Evolutionary conservation across 1,284 basidiomycete species (phyloP).

Genomic region (Ustilago hordei): DNA sequence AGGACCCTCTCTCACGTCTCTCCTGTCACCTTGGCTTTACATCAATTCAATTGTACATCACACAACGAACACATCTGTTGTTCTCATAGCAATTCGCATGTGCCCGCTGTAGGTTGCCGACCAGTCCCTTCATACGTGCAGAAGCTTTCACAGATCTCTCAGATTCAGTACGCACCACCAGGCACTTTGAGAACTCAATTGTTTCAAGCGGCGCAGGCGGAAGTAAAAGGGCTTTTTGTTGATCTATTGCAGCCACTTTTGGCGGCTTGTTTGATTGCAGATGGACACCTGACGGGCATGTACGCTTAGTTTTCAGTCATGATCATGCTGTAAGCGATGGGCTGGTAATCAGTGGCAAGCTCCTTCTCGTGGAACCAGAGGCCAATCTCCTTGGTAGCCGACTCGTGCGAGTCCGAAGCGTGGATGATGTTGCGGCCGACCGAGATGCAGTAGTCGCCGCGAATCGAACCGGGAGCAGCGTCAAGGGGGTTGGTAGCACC

Average conservation of each 20-base stretch:
- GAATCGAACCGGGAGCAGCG: constrained; percentile 60
- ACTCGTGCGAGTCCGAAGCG: constrained; percentile 72
- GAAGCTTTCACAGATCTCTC: neutral
- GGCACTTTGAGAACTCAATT: neutral
- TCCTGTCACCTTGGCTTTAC: constrained; percentile 5
- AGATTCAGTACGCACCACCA: neutral
- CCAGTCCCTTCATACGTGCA: neutral
- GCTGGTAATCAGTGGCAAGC: constrained; percentile 70
- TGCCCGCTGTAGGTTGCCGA: neutral
- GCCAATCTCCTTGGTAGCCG: constrained; percentile 72
- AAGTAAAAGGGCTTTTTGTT: neutral
- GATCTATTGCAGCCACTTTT: neutral
- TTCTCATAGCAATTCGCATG: neutral
- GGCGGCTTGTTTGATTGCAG: neutral
- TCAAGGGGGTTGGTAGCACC: constrained; percentile 66
- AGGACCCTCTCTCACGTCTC: neutral
- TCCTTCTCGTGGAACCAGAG: constrained; percentile 72
- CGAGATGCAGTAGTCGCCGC: constrained; percentile 62
- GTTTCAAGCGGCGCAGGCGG: too few species aligned
- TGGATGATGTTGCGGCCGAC: constrained; percentile 72
- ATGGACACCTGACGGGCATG: neutral
- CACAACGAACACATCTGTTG: constrained; percentile 4
- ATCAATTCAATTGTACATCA: constrained; percentile 34
- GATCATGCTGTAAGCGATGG: constrained; percentile 66
- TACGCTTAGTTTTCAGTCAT: constrained; percentile 58